A percentile compares a stretch with the other conserved stretches of the same genome.
These are phyloP conservation scores for Boletellus emodensis DNA, from an alignment of 768 basidiomycete genomes.

Conservation along the genomic window DNA sequence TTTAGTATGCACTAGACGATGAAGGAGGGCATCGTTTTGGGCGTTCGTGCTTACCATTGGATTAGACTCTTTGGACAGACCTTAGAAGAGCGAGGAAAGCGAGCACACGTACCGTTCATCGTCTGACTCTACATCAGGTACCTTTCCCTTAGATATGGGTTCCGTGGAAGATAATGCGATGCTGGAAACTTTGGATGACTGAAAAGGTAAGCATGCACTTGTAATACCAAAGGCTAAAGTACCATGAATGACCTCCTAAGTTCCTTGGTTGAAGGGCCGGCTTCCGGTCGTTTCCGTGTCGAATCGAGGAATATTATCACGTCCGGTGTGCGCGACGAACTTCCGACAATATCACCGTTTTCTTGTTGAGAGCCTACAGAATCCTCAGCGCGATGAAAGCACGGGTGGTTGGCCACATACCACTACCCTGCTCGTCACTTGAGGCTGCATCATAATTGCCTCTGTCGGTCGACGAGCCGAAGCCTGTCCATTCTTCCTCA, in stretches of 20 bases:
- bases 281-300: slow-evolving; percentile 19
- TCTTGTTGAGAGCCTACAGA: slow-evolving; percentile 38
- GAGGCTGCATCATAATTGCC: slow-evolving; percentile 6
- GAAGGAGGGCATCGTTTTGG: slow-evolving; percentile 75
- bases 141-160: slow-evolving; percentile 11
- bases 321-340: slow-evolving; percentile 34
- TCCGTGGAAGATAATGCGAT: slow-evolving; percentile 33
- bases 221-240: slow-evolving; percentile 2
- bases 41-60: slow-evolving; percentile 53
- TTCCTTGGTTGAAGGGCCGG: slow-evolving; percentile 30
- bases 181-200: slow-evolving; percentile 79
- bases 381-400: neutral
- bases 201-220: slow-evolving; percentile 1
- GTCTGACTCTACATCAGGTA: slow-evolving; percentile 41
- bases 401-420: slow-evolving; percentile 5
- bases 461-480: slow-evolving; percentile 15
- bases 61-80: neutral
- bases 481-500: slow-evolving; percentile 43
- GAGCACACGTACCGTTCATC: slow-evolving; percentile 47
- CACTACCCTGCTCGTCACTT: slow-evolving; percentile 18
- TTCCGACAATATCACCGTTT: slow-evolving; percentile 43
- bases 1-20: slow-evolving; percentile 76
- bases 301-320: slow-evolving; percentile 57
- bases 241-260: slow-evolving; percentile 78
- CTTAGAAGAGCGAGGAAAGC: neutral